Evolutionary conservation across 257 asterid genomes (phyloP), one percentile per base, ranked within the genome.

Genomic region (Cruciata laevipes): DNA sequence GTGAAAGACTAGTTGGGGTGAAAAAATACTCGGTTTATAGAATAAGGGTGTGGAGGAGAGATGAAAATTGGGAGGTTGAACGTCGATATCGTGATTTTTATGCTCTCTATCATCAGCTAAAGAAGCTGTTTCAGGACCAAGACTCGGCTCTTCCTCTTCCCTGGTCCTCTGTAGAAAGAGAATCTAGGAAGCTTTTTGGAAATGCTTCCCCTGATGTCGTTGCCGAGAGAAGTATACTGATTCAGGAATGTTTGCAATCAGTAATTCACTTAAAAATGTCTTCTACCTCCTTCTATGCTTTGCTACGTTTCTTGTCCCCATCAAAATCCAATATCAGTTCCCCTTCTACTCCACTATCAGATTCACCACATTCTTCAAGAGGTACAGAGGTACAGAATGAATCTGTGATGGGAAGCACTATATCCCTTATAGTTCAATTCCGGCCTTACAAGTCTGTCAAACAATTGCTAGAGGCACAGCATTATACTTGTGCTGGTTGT

Each of bases 221-320:
- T 80, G 83, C 90, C 16, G 95, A 81, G 53, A 86, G 99, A 79
- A 90, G 89, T 72, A 73, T 78, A 74, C 97, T 93, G 31, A 88
- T 93, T 75, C 95, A 90, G 78, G 95, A 90, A 70, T 90, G 99
- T 79, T 82, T 93, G 73, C 87, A 84, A 70, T 88, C 99, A n/a
- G 47, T 88, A 69, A 74, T 85, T 65, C 75, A 80, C 58, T 74
- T 79, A 11, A 80, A 77, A 73, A 77, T 76, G 63, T 66, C 81
- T 6, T 73, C 88, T 21, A 69, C 67, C 61, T 73, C 87, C 56
- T 80, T 83, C 72, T 75, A 68, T 72, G 81, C 89, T 75, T 76
- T 93, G 72, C 53, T 70, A 66, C 71, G 59, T 74, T 93, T 93
- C 81, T 87, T 93, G 61, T 85, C 92, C 70, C 87, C 88, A 57